Percentiles rank a stretch among this genome's conserved stretches.
phyloP scores from a whole-genome alignment of 2,329 filamentous ascomycete species.

The Colletotrichum orbiculare region DNA sequence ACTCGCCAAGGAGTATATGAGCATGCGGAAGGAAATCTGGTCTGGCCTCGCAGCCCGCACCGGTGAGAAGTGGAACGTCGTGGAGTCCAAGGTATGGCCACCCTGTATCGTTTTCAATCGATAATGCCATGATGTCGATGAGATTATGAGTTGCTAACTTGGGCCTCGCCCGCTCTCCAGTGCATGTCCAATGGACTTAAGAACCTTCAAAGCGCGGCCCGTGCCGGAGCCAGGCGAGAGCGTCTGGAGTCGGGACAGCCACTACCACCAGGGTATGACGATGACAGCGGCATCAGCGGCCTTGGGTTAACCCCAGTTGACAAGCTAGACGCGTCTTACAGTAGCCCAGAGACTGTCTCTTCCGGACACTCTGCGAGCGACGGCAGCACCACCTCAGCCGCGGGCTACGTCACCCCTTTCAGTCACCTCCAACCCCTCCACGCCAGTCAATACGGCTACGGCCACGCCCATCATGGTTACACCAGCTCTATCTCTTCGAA shows the following conservation, averaged over 20 bases:
- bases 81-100: conserved; percentile 68
- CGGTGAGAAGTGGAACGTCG: conserved; percentile 85
- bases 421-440: conserved; percentile 42
- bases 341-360: conserved; percentile 62
- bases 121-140: not conserved
- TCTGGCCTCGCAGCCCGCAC: conserved; percentile 75
- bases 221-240: conserved; percentile 74
- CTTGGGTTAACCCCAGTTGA: conserved; percentile 69
- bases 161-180: conserved; percentile 53
- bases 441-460: conserved; percentile 42
- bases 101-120: conserved; percentile 5
- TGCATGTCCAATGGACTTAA: conserved; percentile 88
- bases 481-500: conserved; percentile 65
- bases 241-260: conserved; percentile 62
- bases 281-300: conserved; percentile 77
- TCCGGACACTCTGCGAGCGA: conserved; percentile 56
- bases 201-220: conserved; percentile 77
- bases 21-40: conserved; percentile 85
- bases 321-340: conserved; percentile 68
- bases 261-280: conserved; percentile 64
- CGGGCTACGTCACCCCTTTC: conserved; percentile 43
- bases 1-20: conserved; percentile 83
- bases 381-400: conserved; percentile 46
- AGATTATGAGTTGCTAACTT: conserved; percentile 29
- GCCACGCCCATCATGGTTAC: conserved; percentile 55